Percentiles rank a stretch among this genome's conserved stretches.
Evolutionary conservation across 2,329 filamentous ascomycete genomes (phyloP).

Genomic region (Talaromyces sp.): DNA sequence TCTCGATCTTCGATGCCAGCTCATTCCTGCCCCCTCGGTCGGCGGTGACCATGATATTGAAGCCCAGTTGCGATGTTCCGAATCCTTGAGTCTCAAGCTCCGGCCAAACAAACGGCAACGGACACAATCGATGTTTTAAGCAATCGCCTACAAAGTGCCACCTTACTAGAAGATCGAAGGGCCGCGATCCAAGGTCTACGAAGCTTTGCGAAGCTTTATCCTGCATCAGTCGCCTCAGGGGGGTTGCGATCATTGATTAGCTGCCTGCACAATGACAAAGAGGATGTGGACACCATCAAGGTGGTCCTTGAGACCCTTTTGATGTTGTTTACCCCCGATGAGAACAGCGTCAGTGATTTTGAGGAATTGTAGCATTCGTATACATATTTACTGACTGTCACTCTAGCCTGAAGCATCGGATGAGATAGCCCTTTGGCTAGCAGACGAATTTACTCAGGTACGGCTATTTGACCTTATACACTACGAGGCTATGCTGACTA

Average conservation of each 20-base stretch:
- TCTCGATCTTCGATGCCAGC: constrained; percentile 32
- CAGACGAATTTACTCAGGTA: constrained; percentile 95
- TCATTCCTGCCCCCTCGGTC: constrained; percentile 29
- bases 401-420: constrained; percentile 85
- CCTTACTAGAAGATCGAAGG: constrained; percentile 88
- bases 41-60: constrained; percentile 47
- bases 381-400: constrained; percentile 24
- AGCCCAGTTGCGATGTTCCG: constrained; percentile 50
- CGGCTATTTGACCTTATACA: constrained; percentile 22
- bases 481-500: constrained; percentile 49
- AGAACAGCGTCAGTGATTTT: constrained; percentile 55
- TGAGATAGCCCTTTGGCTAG: constrained; percentile 92
- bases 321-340: constrained; percentile 80
- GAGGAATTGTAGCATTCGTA: constrained; percentile 1
- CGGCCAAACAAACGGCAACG: constrained; percentile 92
- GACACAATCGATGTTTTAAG: constrained; percentile 92
- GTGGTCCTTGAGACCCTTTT: constrained; percentile 91
- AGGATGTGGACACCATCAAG: constrained; percentile 96
- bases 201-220: constrained; percentile 95
- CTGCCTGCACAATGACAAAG: constrained; percentile 80
- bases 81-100: constrained; percentile 71
- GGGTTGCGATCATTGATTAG: constrained; percentile 86
- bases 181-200: constrained; percentile 89
- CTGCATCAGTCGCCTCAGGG: constrained; percentile 91
- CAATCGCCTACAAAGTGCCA: constrained; percentile 83